These are phyloP conservation scores for Suillus subalutaceus DNA, from an alignment of 768 basidiomycete genomes.

Conservation along the genomic window DNA sequence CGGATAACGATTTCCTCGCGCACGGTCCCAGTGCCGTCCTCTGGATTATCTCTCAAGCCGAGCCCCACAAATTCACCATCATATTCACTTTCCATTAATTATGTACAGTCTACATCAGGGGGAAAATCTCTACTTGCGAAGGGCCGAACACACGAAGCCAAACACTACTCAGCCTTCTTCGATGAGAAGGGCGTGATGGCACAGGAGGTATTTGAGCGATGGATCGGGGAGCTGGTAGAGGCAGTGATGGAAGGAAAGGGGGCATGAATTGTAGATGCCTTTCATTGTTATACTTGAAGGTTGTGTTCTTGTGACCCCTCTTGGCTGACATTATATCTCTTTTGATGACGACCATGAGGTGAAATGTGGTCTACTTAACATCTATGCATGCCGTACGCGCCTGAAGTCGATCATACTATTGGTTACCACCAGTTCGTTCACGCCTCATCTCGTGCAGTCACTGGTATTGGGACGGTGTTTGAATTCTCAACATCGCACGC, in stretches of 20 bases:
- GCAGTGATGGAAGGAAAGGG: conserved; percentile 71
- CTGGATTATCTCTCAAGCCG: conserved; percentile 15
- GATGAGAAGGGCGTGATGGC: conserved; percentile 81
- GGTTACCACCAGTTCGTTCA: too few relatives aligned
- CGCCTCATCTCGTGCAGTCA: too few relatives aligned
- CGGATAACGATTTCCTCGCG: conserved; percentile 78
- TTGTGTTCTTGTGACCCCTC: neutral
- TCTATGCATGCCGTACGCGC: too few relatives aligned
- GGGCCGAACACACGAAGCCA: conserved; percentile 58
- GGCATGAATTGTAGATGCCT: conserved; percentile 29
- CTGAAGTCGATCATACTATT: too few relatives aligned
- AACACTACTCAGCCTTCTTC: conserved; percentile 75
- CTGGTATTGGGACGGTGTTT: too few relatives aligned
- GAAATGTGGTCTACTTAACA: too few relatives aligned
- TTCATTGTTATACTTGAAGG: neutral
- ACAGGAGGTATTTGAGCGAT: conserved; percentile 72
- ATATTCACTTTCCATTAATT: conserved; percentile 68
- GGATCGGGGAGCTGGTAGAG: conserved; percentile 78
- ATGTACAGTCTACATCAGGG: conserved; percentile 78
- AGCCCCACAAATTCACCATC: conserved; percentile 55
- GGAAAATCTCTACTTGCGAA: conserved; percentile 85
- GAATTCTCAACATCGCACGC: too few relatives aligned
- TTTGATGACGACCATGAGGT: too few relatives aligned
- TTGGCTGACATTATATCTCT: neutral
- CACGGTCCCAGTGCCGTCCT: conserved; percentile 54